Evolutionary conservation across 2,329 filamentous ascomycete species (phyloP), one percentile per base, ranked within the genome.

Genomic region (Tolypocladium capitatum): DNA sequence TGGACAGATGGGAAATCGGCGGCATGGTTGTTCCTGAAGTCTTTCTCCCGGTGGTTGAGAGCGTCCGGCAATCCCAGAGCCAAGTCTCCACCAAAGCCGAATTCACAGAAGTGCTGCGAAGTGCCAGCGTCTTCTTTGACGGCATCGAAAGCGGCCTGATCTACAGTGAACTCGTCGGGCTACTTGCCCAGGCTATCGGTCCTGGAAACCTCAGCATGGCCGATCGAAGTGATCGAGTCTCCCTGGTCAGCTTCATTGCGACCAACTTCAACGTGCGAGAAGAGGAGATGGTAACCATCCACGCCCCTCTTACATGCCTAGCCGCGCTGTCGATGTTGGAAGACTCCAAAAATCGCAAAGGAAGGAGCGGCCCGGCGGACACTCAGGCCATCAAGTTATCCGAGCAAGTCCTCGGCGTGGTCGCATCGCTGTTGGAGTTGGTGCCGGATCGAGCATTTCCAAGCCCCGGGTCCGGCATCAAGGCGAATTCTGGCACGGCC

Each of bases 1-100:
- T 98, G 92, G 92, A 98, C 66, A 82, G 90, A 49, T 97, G 89
- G 90, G 92, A 98, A 63, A 91, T 98, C 54, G 92, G 92, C 30
- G 88, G 88, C 1, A 73, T 91, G 18, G 81, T 98, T 43, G 84
- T 97, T 2, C 86, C 90, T 0, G 83, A 88, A 51, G 78, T 97
- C 14, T 97, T 98, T 59, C 71, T 96, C 14, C 86, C 90, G 4
- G 82, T 91, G 27, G 78, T 98, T 56, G 76, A 83, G 60, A 94
- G 84, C 56, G 83, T 94, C 34, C 81, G 83, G 54, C 69, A 73
- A 42, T 97, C 89, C 67, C 83, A 89, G 63, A 68, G 71, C 27
- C 71, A 70, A 46, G 79, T 84, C 11, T 65, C 75, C 1, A 75
- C 74, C n/a, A 84, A 83, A 58, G 67, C 76, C 7, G 81, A 91